Evolutionary conservation across 768 basidiomycete genomes (phyloP).

Genomic region (Leccinum obscurum): DNA sequence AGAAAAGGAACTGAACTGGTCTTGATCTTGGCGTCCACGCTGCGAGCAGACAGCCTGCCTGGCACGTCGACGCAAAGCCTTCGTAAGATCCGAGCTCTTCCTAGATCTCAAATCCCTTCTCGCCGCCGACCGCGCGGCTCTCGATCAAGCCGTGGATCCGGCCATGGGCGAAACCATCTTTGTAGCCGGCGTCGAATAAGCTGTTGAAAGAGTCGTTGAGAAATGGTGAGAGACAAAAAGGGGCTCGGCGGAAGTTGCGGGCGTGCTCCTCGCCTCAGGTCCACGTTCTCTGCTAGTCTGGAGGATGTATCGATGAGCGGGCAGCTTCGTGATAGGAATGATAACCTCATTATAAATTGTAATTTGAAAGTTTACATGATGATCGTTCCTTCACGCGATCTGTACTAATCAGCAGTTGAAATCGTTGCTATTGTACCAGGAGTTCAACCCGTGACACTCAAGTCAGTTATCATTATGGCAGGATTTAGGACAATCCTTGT

Average conservation of each 20-base stretch:
- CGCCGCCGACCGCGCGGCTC: constrained; percentile 82
- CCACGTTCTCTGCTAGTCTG: too few species aligned
- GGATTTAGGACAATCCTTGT: too few species aligned
- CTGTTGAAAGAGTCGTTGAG: constrained; percentile 35
- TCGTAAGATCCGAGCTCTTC: constrained; percentile 95
- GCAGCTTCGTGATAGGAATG: too few species aligned
- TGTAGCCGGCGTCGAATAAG: constrained; percentile 62
- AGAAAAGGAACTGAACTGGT: constrained; percentile 10
- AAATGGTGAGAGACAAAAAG: neutral
- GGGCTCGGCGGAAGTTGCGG: constrained; percentile 11
- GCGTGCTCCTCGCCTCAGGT: constrained; percentile 35
- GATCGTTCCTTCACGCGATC: too few species aligned
- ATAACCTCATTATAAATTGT: too few species aligned
- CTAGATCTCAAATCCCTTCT: constrained; percentile 95
- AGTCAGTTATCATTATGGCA: too few species aligned
- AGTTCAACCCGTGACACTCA: too few species aligned
- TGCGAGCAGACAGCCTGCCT: too few species aligned
- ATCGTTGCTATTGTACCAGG: too few species aligned
- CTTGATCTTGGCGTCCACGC: constrained; percentile 24
- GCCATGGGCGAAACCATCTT: constrained; percentile 52
- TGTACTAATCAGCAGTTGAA: too few species aligned
- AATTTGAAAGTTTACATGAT: too few species aligned
- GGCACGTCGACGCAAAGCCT: constrained; percentile 63
- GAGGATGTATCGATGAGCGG: too few species aligned
- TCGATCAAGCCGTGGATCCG: constrained; percentile 88